These are phyloP conservation scores for Amyloporia xantha DNA, from an alignment of 768 basidiomycete genomes.

Conservation along the genomic window DNA sequence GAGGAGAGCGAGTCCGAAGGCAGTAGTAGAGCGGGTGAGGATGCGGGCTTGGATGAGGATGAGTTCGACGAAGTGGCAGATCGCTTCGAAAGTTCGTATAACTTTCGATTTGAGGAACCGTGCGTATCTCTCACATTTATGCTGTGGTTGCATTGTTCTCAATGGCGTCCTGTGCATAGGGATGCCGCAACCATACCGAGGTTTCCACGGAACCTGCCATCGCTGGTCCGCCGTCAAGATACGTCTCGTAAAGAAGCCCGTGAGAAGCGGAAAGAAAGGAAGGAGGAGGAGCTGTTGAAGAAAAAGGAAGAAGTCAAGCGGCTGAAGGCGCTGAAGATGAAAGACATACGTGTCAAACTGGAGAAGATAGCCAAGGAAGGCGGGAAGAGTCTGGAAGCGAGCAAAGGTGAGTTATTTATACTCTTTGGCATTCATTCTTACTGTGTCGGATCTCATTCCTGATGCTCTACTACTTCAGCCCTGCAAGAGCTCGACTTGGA, in stretches of 20 bases:
- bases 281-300: conserved; percentile 68
- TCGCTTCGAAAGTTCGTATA: conserved; percentile 92
- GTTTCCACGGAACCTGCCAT: conserved; percentile 68
- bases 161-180: conserved; percentile 29
- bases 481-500: conserved; percentile 76
- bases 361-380: conserved; percentile 68
- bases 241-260: conserved; percentile 82
- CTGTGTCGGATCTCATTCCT: background rate
- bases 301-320: conserved; percentile 78
- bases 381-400: conserved; percentile 42
- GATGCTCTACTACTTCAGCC: conserved; percentile 34
- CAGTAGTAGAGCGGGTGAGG: conserved; percentile 18
- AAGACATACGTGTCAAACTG: conserved; percentile 71
- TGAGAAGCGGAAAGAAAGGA: conserved; percentile 65
- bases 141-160: background rate
- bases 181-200: conserved; percentile 59
- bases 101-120: conserved; percentile 97
- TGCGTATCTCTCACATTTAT: conserved; percentile 34
- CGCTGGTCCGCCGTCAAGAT: conserved; percentile 64
- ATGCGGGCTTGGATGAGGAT: conserved; percentile 45
- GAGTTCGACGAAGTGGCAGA: conserved; percentile 90
- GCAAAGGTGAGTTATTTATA: conserved; percentile 16
- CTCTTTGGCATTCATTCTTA: no score
- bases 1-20: conserved; percentile 19
- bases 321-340: conserved; percentile 78